These are phyloP conservation scores for Debaryomyces sp. DNA, from an alignment of 1,139 yeast species.

Conservation along the genomic window DNA sequence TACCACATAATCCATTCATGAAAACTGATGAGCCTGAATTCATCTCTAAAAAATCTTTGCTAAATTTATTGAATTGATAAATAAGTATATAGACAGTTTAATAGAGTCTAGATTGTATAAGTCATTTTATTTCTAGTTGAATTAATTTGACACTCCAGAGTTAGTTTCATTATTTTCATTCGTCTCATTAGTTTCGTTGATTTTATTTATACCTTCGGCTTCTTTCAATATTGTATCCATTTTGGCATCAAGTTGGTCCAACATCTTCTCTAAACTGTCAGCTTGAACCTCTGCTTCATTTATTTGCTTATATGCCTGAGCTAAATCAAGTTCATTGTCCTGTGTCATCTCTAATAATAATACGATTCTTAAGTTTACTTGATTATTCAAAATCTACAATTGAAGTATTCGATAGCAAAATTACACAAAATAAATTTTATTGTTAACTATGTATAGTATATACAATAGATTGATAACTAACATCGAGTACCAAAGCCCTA, in stretches of 20 bases:
- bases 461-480: background rate
- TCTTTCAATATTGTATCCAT: constrained; percentile 47
- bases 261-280: constrained; percentile 42
- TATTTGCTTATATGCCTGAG: constrained; percentile 45
- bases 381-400: background rate
- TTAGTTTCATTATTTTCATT: constrained; percentile 4
- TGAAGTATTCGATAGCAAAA: background rate
- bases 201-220: constrained; percentile 29
- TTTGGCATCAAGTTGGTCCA: constrained; percentile 45
- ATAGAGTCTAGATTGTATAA: constrained; percentile 2
- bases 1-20: constrained; percentile 73
- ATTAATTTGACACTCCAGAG: background rate
- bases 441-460: background rate
- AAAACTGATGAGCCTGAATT: constrained; percentile 38
- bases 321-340: constrained; percentile 24
- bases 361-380: background rate
- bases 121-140: background rate
- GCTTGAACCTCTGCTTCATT: constrained; percentile 50
- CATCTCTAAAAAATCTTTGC: constrained; percentile 27
- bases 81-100: constrained; percentile 1
- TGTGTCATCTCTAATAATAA: constrained; percentile 18
- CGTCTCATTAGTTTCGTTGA: constrained; percentile 3
- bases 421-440: constrained; percentile 3
- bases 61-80: constrained; percentile 20
- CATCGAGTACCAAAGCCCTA: background rate